phyloP scores from a whole-genome alignment of 2,329 filamentous ascomycete species.

The Laburnicola sp. region DNA sequence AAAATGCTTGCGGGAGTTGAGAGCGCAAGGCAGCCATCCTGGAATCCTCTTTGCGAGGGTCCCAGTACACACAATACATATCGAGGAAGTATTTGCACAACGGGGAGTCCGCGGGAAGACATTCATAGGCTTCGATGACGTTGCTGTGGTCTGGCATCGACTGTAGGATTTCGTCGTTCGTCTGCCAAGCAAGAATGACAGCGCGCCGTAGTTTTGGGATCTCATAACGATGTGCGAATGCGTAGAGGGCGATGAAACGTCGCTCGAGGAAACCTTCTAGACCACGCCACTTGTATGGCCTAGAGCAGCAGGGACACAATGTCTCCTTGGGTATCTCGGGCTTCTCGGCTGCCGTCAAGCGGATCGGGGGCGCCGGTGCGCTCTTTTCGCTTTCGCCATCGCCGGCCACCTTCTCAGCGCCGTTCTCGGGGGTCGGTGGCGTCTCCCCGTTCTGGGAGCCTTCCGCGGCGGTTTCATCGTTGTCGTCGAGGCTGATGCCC shows the following conservation, averaged over 20 bases:
- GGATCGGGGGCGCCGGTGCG: constrained; percentile 25
- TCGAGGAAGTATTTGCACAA: constrained; percentile 42
- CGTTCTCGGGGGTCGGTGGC: constrained; percentile 12
- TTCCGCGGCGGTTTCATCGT: constrained; percentile 29
- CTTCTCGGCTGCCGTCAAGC: constrained; percentile 36
- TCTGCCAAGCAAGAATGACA: constrained; percentile 41
- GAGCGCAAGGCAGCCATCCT: constrained; percentile 35
- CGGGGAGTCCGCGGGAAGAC: constrained; percentile 33
- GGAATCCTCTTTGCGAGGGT: constrained; percentile 39
- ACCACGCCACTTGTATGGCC: constrained; percentile 43
- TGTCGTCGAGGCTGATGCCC: constrained; percentile 36
- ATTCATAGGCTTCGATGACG: constrained; percentile 40
- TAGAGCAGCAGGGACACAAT: constrained; percentile 40
- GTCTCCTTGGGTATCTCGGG: constrained; percentile 42
- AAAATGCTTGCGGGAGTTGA: constrained; percentile 39
- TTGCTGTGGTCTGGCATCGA: constrained; percentile 45
- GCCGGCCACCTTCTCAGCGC: constrained; percentile 37
- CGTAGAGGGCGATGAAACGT: constrained; percentile 41
- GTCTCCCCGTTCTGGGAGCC: constrained; percentile 13
- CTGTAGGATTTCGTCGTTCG: constrained; percentile 41
- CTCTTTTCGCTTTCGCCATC: constrained; percentile 34
- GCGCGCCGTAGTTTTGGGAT: constrained; percentile 39
- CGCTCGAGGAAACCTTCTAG: constrained; percentile 44
- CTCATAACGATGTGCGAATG: constrained; percentile 39
- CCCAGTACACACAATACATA: constrained; percentile 44